Base-by-base conservation (phyloP, 495 filamentous ascomycete species). In the Trichoderma orchidacearum region DNA sequence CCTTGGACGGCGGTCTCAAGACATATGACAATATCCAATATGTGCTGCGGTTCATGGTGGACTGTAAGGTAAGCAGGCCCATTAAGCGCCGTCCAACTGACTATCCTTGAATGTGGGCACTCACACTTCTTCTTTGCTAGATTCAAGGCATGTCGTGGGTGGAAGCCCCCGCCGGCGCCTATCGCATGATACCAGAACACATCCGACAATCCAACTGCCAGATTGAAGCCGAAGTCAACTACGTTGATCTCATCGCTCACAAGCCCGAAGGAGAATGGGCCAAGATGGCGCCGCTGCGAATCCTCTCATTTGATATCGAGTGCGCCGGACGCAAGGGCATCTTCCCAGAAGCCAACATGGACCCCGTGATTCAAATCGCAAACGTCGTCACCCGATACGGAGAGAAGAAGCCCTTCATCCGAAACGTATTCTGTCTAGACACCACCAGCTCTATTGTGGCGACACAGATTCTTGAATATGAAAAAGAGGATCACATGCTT, bases 81-180 rank as follows among this genome's bases (percentile, higher is more conserved):
- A n/a, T n/a, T n/a, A n/a, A n/a, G n/a, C n/a, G n/a, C n/a, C n/a
- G n/a, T n/a, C n/a, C n/a, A n/a, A n/a, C n/a, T n/a, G n/a, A n/a
- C n/a, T n/a, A n/a, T n/a, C n/a, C 12, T 25, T 6, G 9, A 30
- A 17, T 38, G 29, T 21, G 17, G 21, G 38, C 53, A 54, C 59
- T 68, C 55, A 69, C 30, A 59, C 12, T 25, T 30, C 11, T 36
- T 13, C n/a, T 48, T 6, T 8, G 13, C 9, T 62, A 87, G 78
- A 85, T 98, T 34, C 75, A 85, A 18, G 93, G 93, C 36, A 99
- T 99, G 93, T 90, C 90, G 3, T 99, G 93, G 93, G 89, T 97
- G 1, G 89, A 95, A 70, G 89, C 85, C 8, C 83, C 86, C 41
- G 79, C 85, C 0, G 75, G 74, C 23, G 81, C 82, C 61, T 99